phyloP scores from a whole-genome alignment of 208 protist species.

The Crithidia mellificae region DNA sequence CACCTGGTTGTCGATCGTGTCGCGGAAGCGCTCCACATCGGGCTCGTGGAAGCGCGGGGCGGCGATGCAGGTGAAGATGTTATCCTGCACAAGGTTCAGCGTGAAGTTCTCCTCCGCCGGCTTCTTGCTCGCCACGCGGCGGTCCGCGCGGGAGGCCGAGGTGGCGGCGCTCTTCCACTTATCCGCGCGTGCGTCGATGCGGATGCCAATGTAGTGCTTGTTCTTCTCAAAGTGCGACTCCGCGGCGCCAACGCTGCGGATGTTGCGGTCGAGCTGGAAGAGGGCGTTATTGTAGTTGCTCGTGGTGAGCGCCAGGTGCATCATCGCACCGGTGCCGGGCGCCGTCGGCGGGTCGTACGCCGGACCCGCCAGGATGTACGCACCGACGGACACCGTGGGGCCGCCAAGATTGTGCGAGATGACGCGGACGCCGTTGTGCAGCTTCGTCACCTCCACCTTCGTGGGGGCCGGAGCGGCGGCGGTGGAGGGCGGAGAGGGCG shows the following conservation, averaged over 20 bases:
- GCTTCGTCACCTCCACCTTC: conserved; percentile 68
- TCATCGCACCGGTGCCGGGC: conserved; percentile 69
- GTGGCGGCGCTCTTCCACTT: conserved; percentile 54
- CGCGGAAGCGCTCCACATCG: conserved; percentile 83
- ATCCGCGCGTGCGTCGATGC: conserved; percentile 71
- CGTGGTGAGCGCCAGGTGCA: conserved; percentile 80
- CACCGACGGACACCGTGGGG: conserved; percentile 74
- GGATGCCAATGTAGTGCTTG: conserved; percentile 85
- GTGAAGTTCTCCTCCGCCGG: conserved; percentile 38
- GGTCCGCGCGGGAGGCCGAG: conserved; percentile 20
- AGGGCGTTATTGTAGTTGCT: conserved; percentile 86
- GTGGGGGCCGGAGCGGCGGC: neutral
- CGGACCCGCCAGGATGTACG: conserved; percentile 82
- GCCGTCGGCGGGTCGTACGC: conserved; percentile 73
- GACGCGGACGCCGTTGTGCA: conserved; percentile 82
- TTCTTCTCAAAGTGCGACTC: conserved; percentile 77
- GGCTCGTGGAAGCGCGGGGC: conserved; percentile 80
- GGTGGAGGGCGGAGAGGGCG: conserved; percentile 13
- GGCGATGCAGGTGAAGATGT: conserved; percentile 79
- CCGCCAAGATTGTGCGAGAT: conserved; percentile 79
- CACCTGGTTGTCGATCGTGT: conserved; percentile 86
- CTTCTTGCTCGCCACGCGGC: conserved; percentile 9
- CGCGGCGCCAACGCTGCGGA: conserved; percentile 72
- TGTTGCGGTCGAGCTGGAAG: conserved; percentile 84
- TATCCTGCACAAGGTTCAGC: conserved; percentile 77